These are phyloP conservation scores for Cryptococcus jaspeensis DNA, from an alignment of 1,284 basidiomycete species.

Conservation along the genomic window DNA sequence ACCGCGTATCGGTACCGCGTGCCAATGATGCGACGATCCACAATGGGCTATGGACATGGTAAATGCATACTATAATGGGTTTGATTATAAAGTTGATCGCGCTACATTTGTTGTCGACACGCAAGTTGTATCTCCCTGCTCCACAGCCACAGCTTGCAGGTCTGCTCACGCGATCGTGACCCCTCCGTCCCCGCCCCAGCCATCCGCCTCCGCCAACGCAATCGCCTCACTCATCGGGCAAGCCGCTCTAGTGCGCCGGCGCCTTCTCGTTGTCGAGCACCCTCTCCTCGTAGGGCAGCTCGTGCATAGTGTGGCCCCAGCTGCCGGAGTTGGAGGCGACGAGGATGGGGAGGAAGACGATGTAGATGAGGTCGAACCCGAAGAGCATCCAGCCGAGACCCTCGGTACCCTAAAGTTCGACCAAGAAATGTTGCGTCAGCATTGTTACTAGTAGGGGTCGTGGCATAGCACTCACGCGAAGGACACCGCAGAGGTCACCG, in stretches of 20 bases:
- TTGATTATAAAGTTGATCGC: too few species aligned
- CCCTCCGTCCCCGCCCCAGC: conserved; percentile 9
- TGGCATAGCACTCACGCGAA: conserved; percentile 15
- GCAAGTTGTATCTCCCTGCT: background rate
- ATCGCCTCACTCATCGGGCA: background rate
- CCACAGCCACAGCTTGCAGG: background rate
- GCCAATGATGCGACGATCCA: background rate
- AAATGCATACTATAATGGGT: background rate
- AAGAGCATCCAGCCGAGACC: conserved; percentile 28
- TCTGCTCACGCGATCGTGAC: background rate
- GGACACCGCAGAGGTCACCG: conserved; percentile 30
- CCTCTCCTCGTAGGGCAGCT: conserved; percentile 20
- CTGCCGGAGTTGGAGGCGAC: conserved; percentile 13
- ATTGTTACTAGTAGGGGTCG: conserved; percentile 1
- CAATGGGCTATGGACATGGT: background rate
- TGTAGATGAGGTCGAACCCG: conserved; percentile 30
- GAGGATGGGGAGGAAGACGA: conserved; percentile 21
- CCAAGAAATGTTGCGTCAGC: conserved; percentile 6
- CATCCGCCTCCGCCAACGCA: conserved; percentile 14
- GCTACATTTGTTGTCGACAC: background rate
- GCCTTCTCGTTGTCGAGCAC: background rate
- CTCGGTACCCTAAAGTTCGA: conserved; percentile 16
- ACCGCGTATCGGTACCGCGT: background rate
- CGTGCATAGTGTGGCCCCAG: conserved; percentile 19
- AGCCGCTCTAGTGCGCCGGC: background rate